Conservation (phyloP, 106 monocot species). For the Acorus calamus region DNA sequence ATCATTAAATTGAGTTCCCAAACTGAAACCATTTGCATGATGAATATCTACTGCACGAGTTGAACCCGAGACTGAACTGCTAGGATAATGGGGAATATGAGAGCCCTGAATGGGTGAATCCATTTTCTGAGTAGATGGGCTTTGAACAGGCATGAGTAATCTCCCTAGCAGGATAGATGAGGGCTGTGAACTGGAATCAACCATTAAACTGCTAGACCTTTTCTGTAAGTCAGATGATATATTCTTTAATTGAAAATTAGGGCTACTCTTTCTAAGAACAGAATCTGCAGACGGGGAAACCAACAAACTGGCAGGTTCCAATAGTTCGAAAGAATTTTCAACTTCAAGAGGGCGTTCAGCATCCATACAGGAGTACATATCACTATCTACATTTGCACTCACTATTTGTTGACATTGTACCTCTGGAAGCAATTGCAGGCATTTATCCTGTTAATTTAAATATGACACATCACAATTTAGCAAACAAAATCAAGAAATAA, state of each 20-base stretch:
- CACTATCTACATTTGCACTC: conserved; percentile 7
- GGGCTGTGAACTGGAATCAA: too few relatives aligned
- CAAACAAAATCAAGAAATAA: background rate
- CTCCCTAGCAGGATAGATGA: too few relatives aligned
- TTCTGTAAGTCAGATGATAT: background rate
- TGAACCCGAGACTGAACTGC: too few relatives aligned
- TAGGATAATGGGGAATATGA: too few relatives aligned
- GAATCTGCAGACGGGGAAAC: conserved; percentile 1
- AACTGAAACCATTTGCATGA: background rate
- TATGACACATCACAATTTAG: background rate
- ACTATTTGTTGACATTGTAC: conserved; percentile 32
- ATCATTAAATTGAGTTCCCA: background rate
- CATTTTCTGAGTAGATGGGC: too few relatives aligned
- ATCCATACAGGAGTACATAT: conserved; percentile 8
- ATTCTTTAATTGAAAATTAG: conserved; percentile 10
- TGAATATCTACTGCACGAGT: background rate
- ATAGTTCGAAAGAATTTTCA: conserved; percentile 5
- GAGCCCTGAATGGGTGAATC: too few relatives aligned
- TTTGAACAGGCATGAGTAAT: too few relatives aligned
- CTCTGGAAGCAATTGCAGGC: conserved; percentile 59
- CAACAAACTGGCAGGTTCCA: conserved; percentile 11
- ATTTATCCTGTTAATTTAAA: conserved; percentile 30
- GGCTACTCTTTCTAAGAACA: conserved; percentile 22
- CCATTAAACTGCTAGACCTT: background rate
- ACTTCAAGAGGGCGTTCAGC: conserved; percentile 11